A percentile compares a stretch with the other conserved stretches of the same genome.
Conservation (phyloP, 2,329 filamentous ascomycete genomes). For the Fusarium continuum region DNA sequence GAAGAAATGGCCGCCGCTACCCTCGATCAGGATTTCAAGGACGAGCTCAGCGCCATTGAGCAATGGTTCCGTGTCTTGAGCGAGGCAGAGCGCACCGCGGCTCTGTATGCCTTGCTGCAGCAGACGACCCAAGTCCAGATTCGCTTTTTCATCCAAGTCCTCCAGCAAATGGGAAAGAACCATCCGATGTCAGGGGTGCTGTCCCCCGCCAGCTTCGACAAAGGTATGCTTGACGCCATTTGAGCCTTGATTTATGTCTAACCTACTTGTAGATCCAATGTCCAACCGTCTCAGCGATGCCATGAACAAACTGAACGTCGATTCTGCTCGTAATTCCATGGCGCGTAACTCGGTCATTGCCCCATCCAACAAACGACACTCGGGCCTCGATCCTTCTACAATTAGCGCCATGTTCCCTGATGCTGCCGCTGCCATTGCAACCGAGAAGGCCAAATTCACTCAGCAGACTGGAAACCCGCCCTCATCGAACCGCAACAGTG, state of each 20-base stretch:
- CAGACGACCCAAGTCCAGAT: conserved; percentile 99
- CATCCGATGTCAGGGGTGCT: conserved; percentile 96
- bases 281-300: conserved; percentile 94
- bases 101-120: conserved; percentile 92
- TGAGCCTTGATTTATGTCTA: conserved; percentile 5
- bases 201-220: conserved; percentile 95
- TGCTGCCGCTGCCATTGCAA: conserved; percentile 96
- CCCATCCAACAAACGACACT: conserved; percentile 90
- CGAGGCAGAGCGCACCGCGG: conserved; percentile 94
- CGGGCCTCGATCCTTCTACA: conserved; percentile 88
- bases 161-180: conserved; percentile 98
- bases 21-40: conserved; percentile 99
- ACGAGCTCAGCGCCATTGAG: conserved; percentile 97
- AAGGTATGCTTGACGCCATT: conserved; percentile 67
- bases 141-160: conserved; percentile 97
- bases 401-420: conserved; percentile 99
- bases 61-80: conserved; percentile 99
- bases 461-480: conserved; percentile 92
- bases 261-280: conserved; percentile 79
- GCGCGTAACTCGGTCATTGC: conserved; percentile 78
- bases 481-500: conserved; percentile 91
- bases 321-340: conserved; percentile 86
- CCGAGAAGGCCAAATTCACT: conserved; percentile 96
- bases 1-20: conserved; percentile 99
- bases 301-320: conserved; percentile 93